A percentile compares a stretch with the other conserved stretches of the same genome.
Evolutionary conservation across 2,329 filamentous ascomycete genomes (phyloP).

Genomic region (Paraconiothyrium sp.): DNA sequence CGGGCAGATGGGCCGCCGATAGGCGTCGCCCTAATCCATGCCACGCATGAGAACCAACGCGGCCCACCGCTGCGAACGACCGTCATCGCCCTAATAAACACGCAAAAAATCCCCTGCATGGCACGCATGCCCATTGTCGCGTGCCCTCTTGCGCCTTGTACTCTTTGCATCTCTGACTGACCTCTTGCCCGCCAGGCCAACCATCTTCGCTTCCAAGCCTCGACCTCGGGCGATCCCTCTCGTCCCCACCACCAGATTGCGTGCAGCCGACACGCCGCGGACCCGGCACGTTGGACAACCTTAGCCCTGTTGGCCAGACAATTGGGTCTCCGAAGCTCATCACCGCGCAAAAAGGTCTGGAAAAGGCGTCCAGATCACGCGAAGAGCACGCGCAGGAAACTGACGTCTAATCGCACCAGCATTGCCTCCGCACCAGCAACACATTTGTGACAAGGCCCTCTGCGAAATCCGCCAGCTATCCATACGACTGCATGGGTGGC

Average conservation of each 20-base stretch:
- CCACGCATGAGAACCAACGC: conserved; percentile 5
- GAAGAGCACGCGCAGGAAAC: background rate
- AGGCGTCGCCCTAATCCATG: background rate
- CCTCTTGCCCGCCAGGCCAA: background rate
- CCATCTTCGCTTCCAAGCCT: conserved; percentile 24
- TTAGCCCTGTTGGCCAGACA: conserved; percentile 10
- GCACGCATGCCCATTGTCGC: conserved; percentile 1
- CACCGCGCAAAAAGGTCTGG: background rate
- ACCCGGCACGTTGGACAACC: conserved; percentile 25
- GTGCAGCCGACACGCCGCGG: conserved; percentile 23
- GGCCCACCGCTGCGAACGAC: conserved; percentile 11
- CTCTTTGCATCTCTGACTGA: background rate
- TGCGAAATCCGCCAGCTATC: background rate
- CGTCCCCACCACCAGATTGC: conserved; percentile 21
- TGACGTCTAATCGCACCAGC: background rate
- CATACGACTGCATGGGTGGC: background rate
- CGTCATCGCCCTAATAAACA: background rate
- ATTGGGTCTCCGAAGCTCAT: conserved; percentile 6
- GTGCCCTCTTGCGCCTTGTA: conserved; percentile 3
- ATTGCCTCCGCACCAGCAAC: conserved; percentile 3
- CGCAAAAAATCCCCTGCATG: background rate
- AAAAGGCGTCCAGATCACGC: conserved; percentile 2
- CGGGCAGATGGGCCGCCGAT: conserved; percentile 1
- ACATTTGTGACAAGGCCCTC: background rate
- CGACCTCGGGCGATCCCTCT: conserved; percentile 28